Evolutionary conservation across 2,329 filamentous ascomycete genomes (phyloP), one percentile per base, ranked within the genome.

Genomic region (Rutstroemia sp.): DNA sequence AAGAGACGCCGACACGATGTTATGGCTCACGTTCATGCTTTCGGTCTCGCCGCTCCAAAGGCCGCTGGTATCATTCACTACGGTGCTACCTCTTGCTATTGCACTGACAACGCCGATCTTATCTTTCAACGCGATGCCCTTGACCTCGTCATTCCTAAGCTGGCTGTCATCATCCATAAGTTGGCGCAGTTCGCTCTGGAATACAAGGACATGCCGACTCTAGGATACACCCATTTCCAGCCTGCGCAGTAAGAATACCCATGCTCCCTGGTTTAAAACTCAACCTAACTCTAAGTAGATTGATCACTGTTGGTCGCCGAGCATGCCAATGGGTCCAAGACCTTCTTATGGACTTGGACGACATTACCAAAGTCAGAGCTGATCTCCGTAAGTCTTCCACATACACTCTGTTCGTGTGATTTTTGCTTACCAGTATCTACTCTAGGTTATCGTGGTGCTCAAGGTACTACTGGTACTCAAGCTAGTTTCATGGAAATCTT

Each of bases 21-120:
- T 21, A 54, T 57, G 58, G 55, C 51, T 30, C 60, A 88, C 67
- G 86, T 92, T 48, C 83, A 90, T 63, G 84, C 87, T 14, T 92
- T 86, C 70, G 89, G 88, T 3, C 73, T 79, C 62, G 83, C 79
- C 58, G 88, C 88, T 3, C 89, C 89, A 1, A 86, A 82, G 36
- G 89, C 89, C 9, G 88, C 87, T 14, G 88, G 88, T 36, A 88
- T 94, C 64, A 92, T 96, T 58, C 91, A 96, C 70, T 83, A 80
- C 70, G 87, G 86, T 62, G 63, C 66, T 34, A 67, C 65, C 16
- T 60, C 58, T 3, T 67, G 63, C 40, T 55, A 55, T n/a, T 55
- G 53, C 38, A 57, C 60, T 34, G 88, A 91, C 67, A 90, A 91
- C 61, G 79, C 85, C 2, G 89, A 92, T 64, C 74, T 92, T 38